Conservation (phyloP, 2,329 filamentous ascomycete species). For the Pseudocercospora pini-densiflorae region DNA sequence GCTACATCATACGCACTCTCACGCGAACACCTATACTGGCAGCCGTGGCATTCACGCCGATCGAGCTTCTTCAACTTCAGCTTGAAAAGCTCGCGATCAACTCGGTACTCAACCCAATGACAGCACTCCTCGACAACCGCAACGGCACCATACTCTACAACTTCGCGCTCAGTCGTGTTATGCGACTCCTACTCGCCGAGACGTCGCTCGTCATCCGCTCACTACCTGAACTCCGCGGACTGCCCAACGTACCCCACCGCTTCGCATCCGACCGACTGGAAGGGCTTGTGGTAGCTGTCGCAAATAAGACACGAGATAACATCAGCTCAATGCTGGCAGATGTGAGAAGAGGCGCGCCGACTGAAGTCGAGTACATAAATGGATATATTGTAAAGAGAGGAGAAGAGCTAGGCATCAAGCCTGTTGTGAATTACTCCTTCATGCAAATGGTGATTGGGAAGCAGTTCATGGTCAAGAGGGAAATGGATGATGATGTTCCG, state of each 20-base stretch:
- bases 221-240: slow-evolving; percentile 73
- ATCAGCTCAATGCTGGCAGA: slow-evolving; percentile 71
- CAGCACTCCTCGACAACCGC: slow-evolving; percentile 74
- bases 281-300: slow-evolving; percentile 60
- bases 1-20: slow-evolving; percentile 69
- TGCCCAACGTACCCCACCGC: slow-evolving; percentile 63
- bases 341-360: slow-evolving; percentile 62
- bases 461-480: slow-evolving; percentile 51
- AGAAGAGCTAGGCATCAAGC: slow-evolving; percentile 71
- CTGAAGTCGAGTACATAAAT: slow-evolving; percentile 84
- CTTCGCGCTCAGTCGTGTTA: slow-evolving; percentile 65
- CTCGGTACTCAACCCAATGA: slow-evolving; percentile 79
- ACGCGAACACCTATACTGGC: slow-evolving; percentile 66
- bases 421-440: slow-evolving; percentile 74
- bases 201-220: slow-evolving; percentile 71
- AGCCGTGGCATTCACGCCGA: slow-evolving; percentile 61
- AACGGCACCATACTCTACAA: slow-evolving; percentile 76
- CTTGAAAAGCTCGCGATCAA: slow-evolving; percentile 78
- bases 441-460: slow-evolving; percentile 75
- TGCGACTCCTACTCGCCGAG: slow-evolving; percentile 75
- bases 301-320: slow-evolving; percentile 59
- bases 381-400: slow-evolving; percentile 83
- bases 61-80: slow-evolving; percentile 71
- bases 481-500: slow-evolving; percentile 47
- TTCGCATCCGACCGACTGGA: slow-evolving; percentile 67